Percentiles rank a stretch among this genome's conserved stretches.
These are phyloP conservation scores for Hyphopichia khmerensis DNA, from an alignment of 1,139 yeast species.

Conservation along the genomic window DNA sequence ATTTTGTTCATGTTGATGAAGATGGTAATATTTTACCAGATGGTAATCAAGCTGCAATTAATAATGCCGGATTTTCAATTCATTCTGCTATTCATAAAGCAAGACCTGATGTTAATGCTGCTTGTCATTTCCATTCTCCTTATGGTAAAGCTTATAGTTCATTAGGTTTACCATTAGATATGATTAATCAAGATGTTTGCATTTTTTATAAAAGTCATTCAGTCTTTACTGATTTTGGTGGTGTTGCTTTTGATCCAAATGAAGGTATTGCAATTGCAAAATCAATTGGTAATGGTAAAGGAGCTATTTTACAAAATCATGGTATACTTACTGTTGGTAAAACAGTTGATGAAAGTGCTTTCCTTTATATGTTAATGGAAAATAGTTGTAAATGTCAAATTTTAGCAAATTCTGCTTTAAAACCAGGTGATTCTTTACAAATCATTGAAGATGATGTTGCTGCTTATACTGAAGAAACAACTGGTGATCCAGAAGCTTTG, in stretches of 20 bases:
- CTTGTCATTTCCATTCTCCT: slow-evolving; percentile 76
- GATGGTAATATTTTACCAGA: slow-evolving; percentile 65
- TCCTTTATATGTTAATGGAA: slow-evolving; percentile 66
- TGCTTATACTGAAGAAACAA: slow-evolving; percentile 59
- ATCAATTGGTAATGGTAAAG: slow-evolving; percentile 65
- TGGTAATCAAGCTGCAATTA: slow-evolving; percentile 65
- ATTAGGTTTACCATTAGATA: slow-evolving; percentile 69
- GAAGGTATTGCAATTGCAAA: slow-evolving; percentile 70
- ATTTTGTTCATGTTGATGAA: slow-evolving; percentile 75
- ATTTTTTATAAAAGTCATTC: slow-evolving; percentile 63
- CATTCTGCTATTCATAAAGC: slow-evolving; percentile 76
- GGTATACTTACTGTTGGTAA: slow-evolving; percentile 75
- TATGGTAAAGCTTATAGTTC: slow-evolving; percentile 76
- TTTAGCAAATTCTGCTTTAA: slow-evolving; percentile 61
- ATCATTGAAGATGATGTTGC: slow-evolving; percentile 67
- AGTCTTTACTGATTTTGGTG: slow-evolving; percentile 72
- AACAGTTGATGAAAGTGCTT: slow-evolving; percentile 84
- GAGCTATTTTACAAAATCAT: slow-evolving; percentile 71
- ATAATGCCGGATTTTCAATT: slow-evolving; percentile 79
- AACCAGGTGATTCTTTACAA: slow-evolving; percentile 23
- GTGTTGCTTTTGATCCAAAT: slow-evolving; percentile 71
- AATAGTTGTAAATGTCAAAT: slow-evolving; percentile 71
- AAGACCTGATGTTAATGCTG: slow-evolving; percentile 78
- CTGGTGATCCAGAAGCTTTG: slow-evolving; percentile 65
- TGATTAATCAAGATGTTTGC: slow-evolving; percentile 80